Evolutionary conservation across 495 filamentous ascomycete species (phyloP), one percentile per base, ranked within the genome.

Genomic region (Aspergillus bertholletiae): DNA sequence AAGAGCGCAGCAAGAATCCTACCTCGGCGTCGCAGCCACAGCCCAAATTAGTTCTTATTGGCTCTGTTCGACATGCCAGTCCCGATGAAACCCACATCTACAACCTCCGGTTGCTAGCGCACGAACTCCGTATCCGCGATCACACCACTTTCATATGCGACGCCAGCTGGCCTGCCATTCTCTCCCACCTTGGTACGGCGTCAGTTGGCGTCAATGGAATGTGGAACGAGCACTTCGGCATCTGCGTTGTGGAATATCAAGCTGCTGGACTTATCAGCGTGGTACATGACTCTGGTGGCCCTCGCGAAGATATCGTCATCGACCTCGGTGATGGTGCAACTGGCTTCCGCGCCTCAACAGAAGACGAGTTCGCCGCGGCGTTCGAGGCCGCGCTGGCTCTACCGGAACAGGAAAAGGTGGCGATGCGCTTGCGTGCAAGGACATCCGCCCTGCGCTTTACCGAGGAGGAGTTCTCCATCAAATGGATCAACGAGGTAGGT

Each of bases 191-290:
- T 43, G 72, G 81, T 35, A 80, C 74, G 20, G 80, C 85, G 27
- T 92, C 83, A 49, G 78, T 97, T 22, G 94, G 94, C 32, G 90
- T 94, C 3, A 98, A 98, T 63, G 92, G 85, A 51, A 98, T 98
- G 94, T 98, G 95, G 94, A 97, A 96, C 65, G 94, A 98, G 73
- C 94, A 98, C 71, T 98, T 97, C 64, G 95, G 94, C 17, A 98
- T 98, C 57, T 94, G 94, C 5, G 92, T 97, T 17, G 94, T 98
- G 6, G 94, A 98, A 74, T 98, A 98, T 65, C 94, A 96, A 69
- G 94, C 94, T 7, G 95, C 94, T 0, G 94, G 94, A 0, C 74
- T 98, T 30, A 88, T 98, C 49, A 82, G 84, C 35, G 92, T 98
- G 0, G 95, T 97, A 5, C 91, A 97, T 61, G 80, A 96, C 64